Evolutionary conservation across 2,329 filamentous ascomycete species (phyloP), one percentile per base, ranked within the genome.

Genomic region (Coniella lustricola): DNA sequence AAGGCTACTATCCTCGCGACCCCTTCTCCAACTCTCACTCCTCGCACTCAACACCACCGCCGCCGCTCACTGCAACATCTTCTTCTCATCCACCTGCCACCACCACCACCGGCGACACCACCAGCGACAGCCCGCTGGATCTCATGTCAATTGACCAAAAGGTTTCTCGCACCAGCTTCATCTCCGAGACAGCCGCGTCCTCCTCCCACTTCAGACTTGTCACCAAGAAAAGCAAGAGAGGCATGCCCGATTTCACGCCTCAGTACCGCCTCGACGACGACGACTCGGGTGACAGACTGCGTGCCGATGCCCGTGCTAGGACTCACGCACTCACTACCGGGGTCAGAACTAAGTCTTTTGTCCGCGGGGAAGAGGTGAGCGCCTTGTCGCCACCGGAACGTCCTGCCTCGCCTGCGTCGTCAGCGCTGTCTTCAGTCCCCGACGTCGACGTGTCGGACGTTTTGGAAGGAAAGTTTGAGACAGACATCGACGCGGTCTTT

Each of bases 391-490:
- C 33, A 3, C 48, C 45, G 17, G 44, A 25, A 18, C 44, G 36
- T 25, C 44, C 44, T 17, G 25, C 3, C n/a, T 47, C 44, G 18
- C 21, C 44, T 4, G 40, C 40, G 37, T 47, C 44, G 14, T 52
- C 50, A n/a, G 40, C 46, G 50, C 10, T 49, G 13, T 52, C 54
- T 18, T 52, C 50, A 29, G 48, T 52, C 14, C 47, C 51, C 36
- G 54, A 58, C 18, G 51, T 56, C 34, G 54, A 57, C 41, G 56
- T 57, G 14, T 46, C 57, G 42, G 52, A 56, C 36, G 57, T 42
- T 22, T 33, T 22, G 1, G 49, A 54, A 22, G 42, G 33, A 7
- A 38, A 46, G 36, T 42, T 44, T 12, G 33, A 48, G 41, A 34
- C 36, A 16, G 41, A 48, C 36, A 31, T 31, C 12, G 41, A 42